These are phyloP conservation scores for Fraxinus baroniana DNA, from an alignment of 305 asterid species.

Conservation along the genomic window DNA sequence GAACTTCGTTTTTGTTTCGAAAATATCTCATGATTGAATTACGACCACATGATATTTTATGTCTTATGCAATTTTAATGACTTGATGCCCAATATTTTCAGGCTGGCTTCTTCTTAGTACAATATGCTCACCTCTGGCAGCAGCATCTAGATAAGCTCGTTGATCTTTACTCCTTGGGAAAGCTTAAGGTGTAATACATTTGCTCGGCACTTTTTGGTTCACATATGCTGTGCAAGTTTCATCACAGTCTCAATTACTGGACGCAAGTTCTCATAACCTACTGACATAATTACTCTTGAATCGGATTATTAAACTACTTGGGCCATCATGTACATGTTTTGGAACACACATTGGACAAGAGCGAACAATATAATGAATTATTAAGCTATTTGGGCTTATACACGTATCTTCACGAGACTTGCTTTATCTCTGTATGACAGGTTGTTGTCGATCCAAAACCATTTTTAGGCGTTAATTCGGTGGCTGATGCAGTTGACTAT, in stretches of 20 bases:
- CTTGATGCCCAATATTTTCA: conserved; percentile 32
- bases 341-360: not conserved
- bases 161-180: conserved; percentile 57
- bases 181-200: conserved; percentile 61
- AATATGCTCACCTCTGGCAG: conserved; percentile 84
- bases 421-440: conserved; percentile 34
- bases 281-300: not conserved
- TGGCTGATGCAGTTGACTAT: conserved; percentile 88
- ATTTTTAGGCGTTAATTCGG: conserved; percentile 71
- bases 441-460: conserved; percentile 69
- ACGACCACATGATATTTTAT: not conserved
- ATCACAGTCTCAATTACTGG: not conserved
- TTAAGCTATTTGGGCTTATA: not conserved
- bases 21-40: not conserved
- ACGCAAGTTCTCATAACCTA: not conserved
- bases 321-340: not conserved
- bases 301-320: not conserved
- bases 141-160: conserved; percentile 76
- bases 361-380: not conserved
- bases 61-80: conserved; percentile 4
- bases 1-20: not conserved
- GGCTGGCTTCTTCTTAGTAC: conserved; percentile 91
- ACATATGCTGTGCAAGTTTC: not conserved
- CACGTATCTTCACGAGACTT: not conserved
- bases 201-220: not conserved